Base-by-base conservation (phyloP, 495 filamentous ascomycete species). In the Sphaerosporella brunnea region DNA sequence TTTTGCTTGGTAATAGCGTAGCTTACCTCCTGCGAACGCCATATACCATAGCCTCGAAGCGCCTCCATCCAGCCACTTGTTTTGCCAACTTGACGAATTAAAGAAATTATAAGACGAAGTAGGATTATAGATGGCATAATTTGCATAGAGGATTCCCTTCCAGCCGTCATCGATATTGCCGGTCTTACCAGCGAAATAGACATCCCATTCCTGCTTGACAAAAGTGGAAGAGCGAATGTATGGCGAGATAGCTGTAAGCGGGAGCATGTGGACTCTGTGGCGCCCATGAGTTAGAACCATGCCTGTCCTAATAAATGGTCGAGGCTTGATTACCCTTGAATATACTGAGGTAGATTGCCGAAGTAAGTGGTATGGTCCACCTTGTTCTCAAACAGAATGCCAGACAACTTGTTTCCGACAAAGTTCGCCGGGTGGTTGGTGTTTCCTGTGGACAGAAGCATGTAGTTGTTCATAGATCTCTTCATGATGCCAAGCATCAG, bases 361-460 rank as follows among this genome's bases (percentile, higher is more conserved):
- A 96, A 96, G 65, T 86, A 96, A 1, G 88, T 96, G 5, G 80
- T 80, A 63, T 94, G 88, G 62, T 96, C 82, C 45, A 92, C 71
- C 64, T 94, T 95, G 63, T 94, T 96, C 64, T 96, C 88, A 61
- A 94, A 96, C 3, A 95, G 63, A 56, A 96, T 93, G 5, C 88
- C 88, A 4, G 84, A 78, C 10, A 83, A 84, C 60, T 79, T 84
- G 64, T 95, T 95, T 5, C 65, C 72, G 23, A 81, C 73, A 49
- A 92, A 92, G 18, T 79, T 67, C 1, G 68, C 25, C 0, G 88
- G 88, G 48, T 94, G 79, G 50, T 87, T 78, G 1, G 62, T 65
- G 63, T 94, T 93, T 55, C 69, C 59, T 34, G 59, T 66, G 13
- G 69, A 65, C 66, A 88, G 74, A 2, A 93, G 69, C 68, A 90